Conservation (phyloP, 2,329 filamentous ascomycete species). For the Ophiobolus disseminans region DNA sequence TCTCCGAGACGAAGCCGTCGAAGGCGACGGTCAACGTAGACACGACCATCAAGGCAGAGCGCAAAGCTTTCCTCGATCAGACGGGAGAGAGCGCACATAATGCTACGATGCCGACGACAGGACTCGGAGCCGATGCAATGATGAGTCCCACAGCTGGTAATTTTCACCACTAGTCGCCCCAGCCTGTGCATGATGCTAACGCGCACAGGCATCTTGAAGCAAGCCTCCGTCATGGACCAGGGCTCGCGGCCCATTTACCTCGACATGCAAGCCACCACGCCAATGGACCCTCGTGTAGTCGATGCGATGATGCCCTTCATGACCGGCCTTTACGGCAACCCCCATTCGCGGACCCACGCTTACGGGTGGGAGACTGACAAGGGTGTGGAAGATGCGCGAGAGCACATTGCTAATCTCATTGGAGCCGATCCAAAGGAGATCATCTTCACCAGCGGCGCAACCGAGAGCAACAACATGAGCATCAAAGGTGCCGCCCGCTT, state of each 20-base stretch:
- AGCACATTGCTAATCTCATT: slow-evolving; percentile 83
- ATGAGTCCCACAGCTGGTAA: slow-evolving; percentile 80
- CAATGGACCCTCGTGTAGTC: slow-evolving; percentile 89
- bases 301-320: slow-evolving; percentile 97
- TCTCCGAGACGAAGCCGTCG: slow-evolving; percentile 80
- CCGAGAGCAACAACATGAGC: slow-evolving; percentile 99
- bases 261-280: slow-evolving; percentile 97
- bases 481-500: slow-evolving; percentile 98
- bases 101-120: slow-evolving; percentile 66
- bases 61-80: slow-evolving; percentile 74
- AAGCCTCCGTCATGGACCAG: slow-evolving; percentile 91
- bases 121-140: slow-evolving; percentile 68
- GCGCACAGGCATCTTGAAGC: slow-evolving; percentile 75
- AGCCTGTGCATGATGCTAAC: slow-evolving; percentile 23
- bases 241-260: slow-evolving; percentile 95
- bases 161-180: slow-evolving; percentile 7
- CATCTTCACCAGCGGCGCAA: slow-evolving; percentile 97
- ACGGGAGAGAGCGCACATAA: slow-evolving; percentile 62
- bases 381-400: slow-evolving; percentile 85
- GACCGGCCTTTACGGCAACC: slow-evolving; percentile 93
- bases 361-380: slow-evolving; percentile 99
- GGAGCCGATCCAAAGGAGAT: slow-evolving; percentile 97
- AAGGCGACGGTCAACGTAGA: slow-evolving; percentile 83
- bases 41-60: slow-evolving; percentile 83
- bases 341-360: slow-evolving; percentile 94